Base-by-base conservation (phyloP, 352 stramenopile species). In the Globisporangium emineosum region DNA sequence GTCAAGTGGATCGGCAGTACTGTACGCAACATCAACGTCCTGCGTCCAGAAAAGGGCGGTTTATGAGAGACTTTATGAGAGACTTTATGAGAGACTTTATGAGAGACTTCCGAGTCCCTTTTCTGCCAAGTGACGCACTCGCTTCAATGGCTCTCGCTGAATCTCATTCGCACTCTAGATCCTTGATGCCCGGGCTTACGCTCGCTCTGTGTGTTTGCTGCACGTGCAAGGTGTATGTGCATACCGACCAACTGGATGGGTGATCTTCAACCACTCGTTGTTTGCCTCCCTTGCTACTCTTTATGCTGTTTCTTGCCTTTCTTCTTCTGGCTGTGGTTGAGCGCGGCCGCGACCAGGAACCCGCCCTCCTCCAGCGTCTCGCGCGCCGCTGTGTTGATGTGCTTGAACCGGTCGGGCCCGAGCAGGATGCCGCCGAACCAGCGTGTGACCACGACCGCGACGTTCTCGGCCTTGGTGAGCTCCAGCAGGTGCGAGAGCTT, bases 371-470 rank as follows among this genome's bases (percentile, higher is more conserved):
- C 88, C 25, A 96, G 68, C 10, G 86, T 80, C 30, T 90, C 70
- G n/a, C 87, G 81, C 10, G 86, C 83, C 42, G 67, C 74, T 3
- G 81, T 83, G 60, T 82, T 90, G 56, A 95, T 95, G 67, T 96
- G 88, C 56, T 91, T 92, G 71, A 95, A 96, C 1, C 88, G 78
- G 56, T 95, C 88, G n/a, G 88, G 85, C 4, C 88, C 88, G 23
- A 96, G 72, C 19, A 88, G 68, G 27, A 96, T 87, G 59, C 88
- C 88, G 21, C 88, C 88, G 55, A 88, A 96, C 88, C 88, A 96
- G 40, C 88, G 70, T 51, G 86, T 92, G 42, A 96, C 86, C 21
- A 96, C 77, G 7, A 95, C 85, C 2, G 86, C 86, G 42, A 93
- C 83, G 60, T 94, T 93, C 61, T 93, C 77, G 0, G 76, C 86